Base-by-base conservation (phyloP, 306 rosid genomes). In the Herpetospermum pedunculosum region DNA sequence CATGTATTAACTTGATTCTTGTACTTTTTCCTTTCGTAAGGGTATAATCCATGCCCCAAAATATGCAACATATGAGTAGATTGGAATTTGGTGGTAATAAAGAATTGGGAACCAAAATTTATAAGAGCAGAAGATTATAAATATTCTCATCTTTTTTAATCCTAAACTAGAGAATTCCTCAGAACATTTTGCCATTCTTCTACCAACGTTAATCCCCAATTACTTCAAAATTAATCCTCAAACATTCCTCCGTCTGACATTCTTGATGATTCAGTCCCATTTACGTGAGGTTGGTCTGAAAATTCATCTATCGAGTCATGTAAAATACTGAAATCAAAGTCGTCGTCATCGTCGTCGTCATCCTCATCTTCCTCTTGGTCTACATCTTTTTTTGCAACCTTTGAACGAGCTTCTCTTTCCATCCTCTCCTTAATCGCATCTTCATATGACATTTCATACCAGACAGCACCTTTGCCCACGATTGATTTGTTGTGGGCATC, bases 401-500 rank as follows among this genome's bases (percentile, higher is more conserved):
- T 74, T 0, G 87, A 8, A 47, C 57, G 79, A 37, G 81, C 88
- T 81, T 92, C 93, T 73, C 89, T 81, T 80, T 81, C 64, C 81
- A 70, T 79, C 49, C 63, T 76, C 65, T 81, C 82, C 77, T 83
- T 75, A 75, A 91, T 79, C 79, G 86, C 85, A 46, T 94, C 97
- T 25, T 94, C 95, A 34, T 91, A 94, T 0, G 98, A 83, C 88
- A 76, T 85, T 75, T 87, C 95, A 53, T 84, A 88, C 97, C 94
- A 87, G 18, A 86, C 85, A 15, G 26, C 75, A 26, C 94, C 84
- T 72, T 88, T 89, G 10, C 97, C 95, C 71, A 94, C 95, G 18
- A 94, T 91, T n/a, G 90, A 71, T 82, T 88, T 89, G 88, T 91
- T 91, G 84, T 91, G 99, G 47, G 83, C 82, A 58, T 89, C 96